Base-by-base conservation (phyloP, 2,329 filamentous ascomycete species). In the Rhexocercosporidium sp. region DNA sequence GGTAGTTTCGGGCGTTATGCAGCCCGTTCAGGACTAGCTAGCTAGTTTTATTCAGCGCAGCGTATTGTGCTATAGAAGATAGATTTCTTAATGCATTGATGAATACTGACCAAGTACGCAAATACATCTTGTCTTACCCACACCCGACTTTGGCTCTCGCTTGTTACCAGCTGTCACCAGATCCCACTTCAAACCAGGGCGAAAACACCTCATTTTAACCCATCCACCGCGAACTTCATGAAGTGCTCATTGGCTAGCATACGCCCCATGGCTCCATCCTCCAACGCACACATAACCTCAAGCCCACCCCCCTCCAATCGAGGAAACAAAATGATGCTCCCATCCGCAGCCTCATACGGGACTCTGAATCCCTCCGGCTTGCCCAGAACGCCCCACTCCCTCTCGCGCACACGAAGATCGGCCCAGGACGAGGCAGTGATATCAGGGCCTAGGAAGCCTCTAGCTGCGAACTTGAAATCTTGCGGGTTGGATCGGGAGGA, bases 401-500 rank as follows among this genome's bases (percentile, higher is more conserved):
- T 46, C 12, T 68, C 56, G 1, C 60, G 34, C 22, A 71, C 66
- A 16, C 59, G 53, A 39, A 71, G 56, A 56, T 70, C 57, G 41
- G 66, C 68, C 68, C 66, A 70, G 3, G 51, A 65, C 4, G 69
- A 66, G 22, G 41, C n/a, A 16, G 64, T 66, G 12, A 69, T 29
- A 61, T 71, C 69, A 29, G 65, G 65, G 6, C 69, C 69, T 22
- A 71, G 31, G 64, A 68, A 71, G 1, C 46, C 66, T 64, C 66
- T 25, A 16, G 22, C 54, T 2, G 68, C 64, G 31, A 70, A 70
- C 34, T 70, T 66, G 59, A 69, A 69, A 39, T 71, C 70, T 79
- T 1, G 85, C 73, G 3, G 79, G 78, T 20, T 80, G 80, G 0
- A 80, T 81, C 22, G 76, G 71, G 39, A 79, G 73, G 0, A 69